Evolutionary conservation across 2,329 filamentous ascomycete species (phyloP).

Genomic region (Verticillium nonalfalfae): DNA sequence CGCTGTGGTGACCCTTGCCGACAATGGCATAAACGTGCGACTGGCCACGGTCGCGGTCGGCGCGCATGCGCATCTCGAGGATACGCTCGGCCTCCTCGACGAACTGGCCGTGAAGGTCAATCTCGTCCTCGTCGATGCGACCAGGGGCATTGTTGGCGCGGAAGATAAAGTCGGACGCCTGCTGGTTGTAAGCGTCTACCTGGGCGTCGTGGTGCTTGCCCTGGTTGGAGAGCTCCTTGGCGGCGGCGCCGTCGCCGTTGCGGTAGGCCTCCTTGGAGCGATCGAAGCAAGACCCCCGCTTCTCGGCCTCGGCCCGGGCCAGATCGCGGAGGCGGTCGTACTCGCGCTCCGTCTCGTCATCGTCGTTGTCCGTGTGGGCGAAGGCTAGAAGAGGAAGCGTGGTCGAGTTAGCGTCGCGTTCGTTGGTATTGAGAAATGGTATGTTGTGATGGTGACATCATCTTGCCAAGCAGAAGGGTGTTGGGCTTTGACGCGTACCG

Average conservation of each 20-base stretch:
- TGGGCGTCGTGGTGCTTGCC: conserved; percentile 77
- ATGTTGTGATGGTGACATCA: background rate
- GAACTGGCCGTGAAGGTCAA: conserved; percentile 91
- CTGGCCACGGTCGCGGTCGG: conserved; percentile 68
- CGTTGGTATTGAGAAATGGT: background rate
- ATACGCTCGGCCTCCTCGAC: conserved; percentile 94
- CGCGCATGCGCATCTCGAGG: conserved; percentile 75
- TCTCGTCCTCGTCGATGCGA: conserved; percentile 71
- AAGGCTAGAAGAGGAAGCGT: conserved; percentile 51
- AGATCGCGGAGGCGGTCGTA: conserved; percentile 86
- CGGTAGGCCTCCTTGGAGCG: conserved; percentile 73
- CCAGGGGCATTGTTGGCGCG: conserved; percentile 82
- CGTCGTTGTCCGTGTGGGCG: conserved; percentile 60
- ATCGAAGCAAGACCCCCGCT: conserved; percentile 73
- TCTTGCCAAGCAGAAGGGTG: background rate
- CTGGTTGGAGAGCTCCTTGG: conserved; percentile 77
- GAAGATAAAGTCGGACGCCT: conserved; percentile 92
- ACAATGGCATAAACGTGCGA: conserved; percentile 90
- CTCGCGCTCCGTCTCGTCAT: conserved; percentile 68
- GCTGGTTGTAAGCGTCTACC: conserved; percentile 84
- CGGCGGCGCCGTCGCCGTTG: conserved; percentile 73
- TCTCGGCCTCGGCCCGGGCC: conserved; percentile 72
- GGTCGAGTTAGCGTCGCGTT: background rate
- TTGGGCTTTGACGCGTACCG: conserved; percentile 5
- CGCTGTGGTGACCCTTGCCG: conserved; percentile 87